phyloP scores from a whole-genome alignment of 1,284 basidiomycete species.

The Fomitopsis palustris region DNA sequence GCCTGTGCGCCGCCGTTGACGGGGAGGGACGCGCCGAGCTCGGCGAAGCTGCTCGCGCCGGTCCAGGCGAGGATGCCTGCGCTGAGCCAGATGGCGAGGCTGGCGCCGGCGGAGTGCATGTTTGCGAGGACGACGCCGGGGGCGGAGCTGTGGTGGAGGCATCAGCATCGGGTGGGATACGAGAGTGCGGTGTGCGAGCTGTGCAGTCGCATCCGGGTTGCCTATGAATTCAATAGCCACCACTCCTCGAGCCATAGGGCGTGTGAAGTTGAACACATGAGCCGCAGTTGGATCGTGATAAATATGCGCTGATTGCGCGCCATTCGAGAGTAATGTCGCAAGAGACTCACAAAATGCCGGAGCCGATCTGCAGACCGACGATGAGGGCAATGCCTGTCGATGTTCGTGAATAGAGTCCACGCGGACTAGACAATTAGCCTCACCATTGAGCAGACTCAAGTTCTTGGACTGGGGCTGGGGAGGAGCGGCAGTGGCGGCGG shows the following conservation, averaged over 20 bases:
- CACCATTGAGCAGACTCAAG: not conserved
- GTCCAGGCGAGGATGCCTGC: conserved; percentile 90
- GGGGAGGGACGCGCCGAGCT: conserved; percentile 81
- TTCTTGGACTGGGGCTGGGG: not conserved
- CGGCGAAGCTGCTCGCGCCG: conserved; percentile 88
- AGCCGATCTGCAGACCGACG: conserved; percentile 85
- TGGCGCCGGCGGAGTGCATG: conserved; percentile 82
- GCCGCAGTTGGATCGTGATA: too few relatives aligned
- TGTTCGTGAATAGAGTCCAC: not conserved
- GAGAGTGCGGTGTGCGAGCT: too few relatives aligned
- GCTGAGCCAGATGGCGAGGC: conserved; percentile 75
- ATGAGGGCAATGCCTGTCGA: conserved; percentile 74
- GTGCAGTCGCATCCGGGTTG: too few relatives aligned
- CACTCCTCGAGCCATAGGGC: too few relatives aligned
- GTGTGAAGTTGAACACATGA: too few relatives aligned
- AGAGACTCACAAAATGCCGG: conserved; percentile 79
- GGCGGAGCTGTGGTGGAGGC: conserved; percentile 60
- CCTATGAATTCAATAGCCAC: too few relatives aligned
- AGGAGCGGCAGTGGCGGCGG: conserved; percentile 17
- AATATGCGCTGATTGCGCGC: too few relatives aligned
- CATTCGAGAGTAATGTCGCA: not conserved
- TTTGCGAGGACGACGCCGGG: conserved; percentile 88
- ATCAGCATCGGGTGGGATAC: not conserved
- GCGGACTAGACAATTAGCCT: not conserved
- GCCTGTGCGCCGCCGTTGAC: conserved; percentile 90